Base-by-base conservation (phyloP, 2,329 filamentous ascomycete species). In the Aspergillus novofumigatus region DNA sequence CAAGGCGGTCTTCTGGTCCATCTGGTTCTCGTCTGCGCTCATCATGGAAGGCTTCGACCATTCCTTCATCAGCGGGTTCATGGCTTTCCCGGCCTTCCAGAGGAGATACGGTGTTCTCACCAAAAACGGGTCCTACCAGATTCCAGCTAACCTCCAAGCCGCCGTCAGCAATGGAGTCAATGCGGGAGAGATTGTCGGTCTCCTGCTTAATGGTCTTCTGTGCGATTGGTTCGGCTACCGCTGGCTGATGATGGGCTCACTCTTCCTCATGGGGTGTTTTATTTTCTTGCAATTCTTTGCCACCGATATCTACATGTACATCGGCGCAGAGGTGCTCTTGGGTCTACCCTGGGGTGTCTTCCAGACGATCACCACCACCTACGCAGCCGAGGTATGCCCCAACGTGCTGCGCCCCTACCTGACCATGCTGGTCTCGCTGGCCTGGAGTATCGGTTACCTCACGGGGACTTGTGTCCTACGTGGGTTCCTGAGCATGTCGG, bases 271-370 rank as follows among this genome's bases (percentile, higher is more conserved):
- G 38, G 62, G 67, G 4, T 72, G 61, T 3, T 78, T 77, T 58
- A 74, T 81, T 62, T 81, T 80, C 60, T 67, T 81, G 48, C 70
- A 73, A 48, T 79, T 81, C 69, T 81, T 81, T 55, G 77, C 80
- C 0, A 72, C 74, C 3, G 76, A 69, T 51, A 71, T 80, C n/a
- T 67, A 75, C 50, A 69, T 76, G 42, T 65, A 80, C 49, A 65
- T 80, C 7, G 71, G 75, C 14, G 78, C 76, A 4, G 71, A 80
- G 54, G 71, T 81, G 55, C 67, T 82, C 11, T 78, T 77, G 51
- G 73, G 74, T 29, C 58, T 76, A 55, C 32, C 32, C 5, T 38
- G 32, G 32, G 32, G 32, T 17, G 32, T 38, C 32, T 38, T 38
- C 14, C 14, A 62, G 44, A 62, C 60, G 0, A 32, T 64, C 3